phyloP scores from a whole-genome alignment of 2,329 filamentous ascomycete genomes.

The Trichophyton rubrum region DNA sequence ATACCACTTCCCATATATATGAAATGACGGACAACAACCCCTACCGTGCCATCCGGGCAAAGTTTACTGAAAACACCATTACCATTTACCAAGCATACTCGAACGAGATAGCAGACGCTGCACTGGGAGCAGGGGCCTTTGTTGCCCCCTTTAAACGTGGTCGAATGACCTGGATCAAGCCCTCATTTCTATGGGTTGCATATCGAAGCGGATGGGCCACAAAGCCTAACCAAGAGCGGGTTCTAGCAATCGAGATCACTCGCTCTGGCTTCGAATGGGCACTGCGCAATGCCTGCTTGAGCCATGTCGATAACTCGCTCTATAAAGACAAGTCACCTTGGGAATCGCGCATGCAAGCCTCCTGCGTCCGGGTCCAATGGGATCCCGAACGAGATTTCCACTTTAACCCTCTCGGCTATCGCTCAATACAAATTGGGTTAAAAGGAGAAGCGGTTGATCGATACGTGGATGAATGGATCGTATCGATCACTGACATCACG shows the following conservation, averaged over 20 bases:
- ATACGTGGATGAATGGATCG: conserved; percentile 43
- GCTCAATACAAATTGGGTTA: conserved; percentile 53
- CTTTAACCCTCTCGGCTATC: conserved; percentile 36
- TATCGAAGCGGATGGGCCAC: conserved; percentile 50
- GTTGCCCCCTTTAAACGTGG: conserved; percentile 39
- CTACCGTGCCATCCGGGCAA: conserved; percentile 43
- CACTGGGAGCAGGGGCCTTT: conserved; percentile 41
- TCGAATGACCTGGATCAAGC: conserved; percentile 56
- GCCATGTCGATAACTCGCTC: conserved; percentile 7
- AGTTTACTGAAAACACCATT: conserved; percentile 40
- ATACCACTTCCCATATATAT: background rate
- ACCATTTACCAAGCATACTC: conserved; percentile 53
- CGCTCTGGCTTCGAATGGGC: conserved; percentile 40
- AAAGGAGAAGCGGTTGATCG: conserved; percentile 32
- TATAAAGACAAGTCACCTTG: conserved; percentile 14
- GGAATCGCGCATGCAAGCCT: conserved; percentile 14
- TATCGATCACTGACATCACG: conserved; percentile 48
- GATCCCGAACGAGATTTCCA: conserved; percentile 45
- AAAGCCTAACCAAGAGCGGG: conserved; percentile 43
- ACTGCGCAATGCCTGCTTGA: conserved; percentile 22
- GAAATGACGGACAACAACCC: conserved; percentile 4
- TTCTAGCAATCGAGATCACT: conserved; percentile 46
- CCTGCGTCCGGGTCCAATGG: conserved; percentile 48
- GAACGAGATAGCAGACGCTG: conserved; percentile 40
- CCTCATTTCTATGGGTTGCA: conserved; percentile 52